Evolutionary conservation across 2,329 filamentous ascomycete species (phyloP), one percentile per base, ranked within the genome.

Genomic region (Penicillium nordicum): DNA sequence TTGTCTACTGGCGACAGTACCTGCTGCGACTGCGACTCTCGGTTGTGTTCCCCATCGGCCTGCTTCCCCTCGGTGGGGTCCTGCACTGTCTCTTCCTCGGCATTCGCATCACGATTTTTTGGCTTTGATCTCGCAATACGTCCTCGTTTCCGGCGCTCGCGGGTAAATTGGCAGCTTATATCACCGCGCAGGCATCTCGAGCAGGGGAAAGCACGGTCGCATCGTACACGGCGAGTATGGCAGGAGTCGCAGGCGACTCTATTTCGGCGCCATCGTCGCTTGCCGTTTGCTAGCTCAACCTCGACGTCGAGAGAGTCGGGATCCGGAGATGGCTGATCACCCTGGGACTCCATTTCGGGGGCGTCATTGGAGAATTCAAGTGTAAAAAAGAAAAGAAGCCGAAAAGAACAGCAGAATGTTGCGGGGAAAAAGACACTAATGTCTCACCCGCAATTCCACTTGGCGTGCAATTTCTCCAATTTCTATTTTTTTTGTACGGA

Each of bases 181-280:
- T 66, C 81, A 83, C 76, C 84, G 89, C 90, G 89, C 70, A 92
- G 86, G 73, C 92, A 97, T 74, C 96, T 91, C 46, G 91, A 90
- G 72, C 92, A 97, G 50, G 92, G 92, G 61, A 90, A 85, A 69
- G 94, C 90, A 51, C 92, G 92, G 74, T 97, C 92, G 73, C 92
- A 97, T 77, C 95, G 96, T 21, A 92, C 96, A 62, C 92, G 84
- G 57, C 96, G 81, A 71, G 96, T 90, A 74, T 97, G 96, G 76
- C 92, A 97, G 73, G 96, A 92, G 75, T 97, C 92, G 76, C 92
- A 97, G 21, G 92, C 92, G 68, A 74, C 70, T 42, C 68, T 68
- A 53, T 74, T 74, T 21, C 72, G 68, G 36, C 69, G 67, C 71
- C 71, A 73, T 50, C 72, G 70, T 54, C 70, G 70, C 49, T 74